phyloP scores from a whole-genome alignment of 345 rosid species.

The Aquilaria sinensis region DNA sequence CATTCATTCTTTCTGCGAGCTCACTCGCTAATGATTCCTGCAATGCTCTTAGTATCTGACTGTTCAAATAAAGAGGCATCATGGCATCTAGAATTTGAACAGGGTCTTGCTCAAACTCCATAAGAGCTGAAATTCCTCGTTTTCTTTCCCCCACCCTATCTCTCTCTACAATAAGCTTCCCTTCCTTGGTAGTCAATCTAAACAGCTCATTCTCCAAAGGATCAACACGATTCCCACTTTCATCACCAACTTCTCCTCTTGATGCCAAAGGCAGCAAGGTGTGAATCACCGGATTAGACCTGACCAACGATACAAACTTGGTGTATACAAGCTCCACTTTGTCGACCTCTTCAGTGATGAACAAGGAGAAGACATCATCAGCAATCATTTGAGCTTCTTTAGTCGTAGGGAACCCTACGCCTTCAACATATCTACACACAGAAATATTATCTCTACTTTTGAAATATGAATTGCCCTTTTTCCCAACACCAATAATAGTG shows the following conservation, averaged over 20 bases:
- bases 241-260: slow-evolving; percentile 56
- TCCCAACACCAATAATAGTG: slow-evolving; percentile 66
- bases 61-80: slow-evolving; percentile 85
- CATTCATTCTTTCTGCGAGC: slow-evolving; percentile 77
- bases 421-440: slow-evolving; percentile 48
- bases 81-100: slow-evolving; percentile 89
- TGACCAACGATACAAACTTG: slow-evolving; percentile 74
- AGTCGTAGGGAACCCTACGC: slow-evolving; percentile 55
- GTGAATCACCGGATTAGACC: slow-evolving; percentile 67
- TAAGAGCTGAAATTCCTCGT: slow-evolving; percentile 43
- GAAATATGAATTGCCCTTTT: slow-evolving; percentile 78
- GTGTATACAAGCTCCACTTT: slow-evolving; percentile 80
- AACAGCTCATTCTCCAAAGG: slow-evolving; percentile 78
- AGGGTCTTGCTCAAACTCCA: slow-evolving; percentile 89
- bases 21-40: slow-evolving; percentile 91
- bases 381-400: slow-evolving; percentile 87
- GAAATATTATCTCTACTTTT: slow-evolving; percentile 36
- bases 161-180: slow-evolving; percentile 61
- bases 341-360: slow-evolving; percentile 76
- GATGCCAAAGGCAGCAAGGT: slow-evolving; percentile 55
- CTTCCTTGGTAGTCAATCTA: slow-evolving; percentile 71
- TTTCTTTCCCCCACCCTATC: slow-evolving; percentile 25
- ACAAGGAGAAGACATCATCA: slow-evolving; percentile 69
- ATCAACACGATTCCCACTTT: slow-evolving; percentile 61
- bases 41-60: slow-evolving; percentile 80